Conservation (phyloP, 768 basidiomycete species). For the Boletus coccyginus region DNA sequence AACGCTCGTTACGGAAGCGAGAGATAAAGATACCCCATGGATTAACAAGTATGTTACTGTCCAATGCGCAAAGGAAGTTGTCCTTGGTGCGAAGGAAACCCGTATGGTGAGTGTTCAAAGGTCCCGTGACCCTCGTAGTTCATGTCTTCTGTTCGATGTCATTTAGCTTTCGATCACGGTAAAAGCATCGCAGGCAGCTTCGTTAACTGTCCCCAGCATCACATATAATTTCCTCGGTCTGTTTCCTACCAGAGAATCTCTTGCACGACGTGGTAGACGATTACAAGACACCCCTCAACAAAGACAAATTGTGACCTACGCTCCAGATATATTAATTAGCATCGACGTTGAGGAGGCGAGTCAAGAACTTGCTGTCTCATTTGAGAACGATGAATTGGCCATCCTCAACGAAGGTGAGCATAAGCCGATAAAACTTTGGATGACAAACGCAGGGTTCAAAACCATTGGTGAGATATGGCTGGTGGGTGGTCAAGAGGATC, state of each 20-base stretch:
- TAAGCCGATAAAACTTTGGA: conserved; percentile 48
- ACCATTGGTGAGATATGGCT: conserved; percentile 71
- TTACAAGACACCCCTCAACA: conserved; percentile 75
- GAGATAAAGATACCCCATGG: conserved; percentile 29
- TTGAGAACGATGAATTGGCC: conserved; percentile 51
- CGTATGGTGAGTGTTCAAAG: conserved; percentile 49
- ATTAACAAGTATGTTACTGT: conserved; percentile 47
- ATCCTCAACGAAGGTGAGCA: conserved; percentile 69
- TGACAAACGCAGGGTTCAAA: conserved; percentile 65
- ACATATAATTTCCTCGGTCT: conserved; percentile 72
- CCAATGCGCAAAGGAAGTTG: conserved; percentile 59
- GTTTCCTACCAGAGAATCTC: conserved; percentile 62
- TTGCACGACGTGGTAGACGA: conserved; percentile 69
- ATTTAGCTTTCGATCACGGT: conserved; percentile 62
- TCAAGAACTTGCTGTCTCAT: conserved; percentile 59
- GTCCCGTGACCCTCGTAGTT: background rate
- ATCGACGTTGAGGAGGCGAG: conserved; percentile 62
- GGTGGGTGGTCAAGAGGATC: conserved; percentile 57
- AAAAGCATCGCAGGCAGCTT: conserved; percentile 48
- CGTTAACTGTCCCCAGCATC: conserved; percentile 54
- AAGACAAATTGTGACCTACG: conserved; percentile 66
- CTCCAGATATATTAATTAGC: conserved; percentile 58
- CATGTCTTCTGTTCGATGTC: background rate
- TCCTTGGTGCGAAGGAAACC: conserved; percentile 59
- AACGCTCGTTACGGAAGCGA: conserved; percentile 50